Evolutionary conservation across 164 flowering plant species (phyloP), one percentile per base, ranked within the genome.

Genomic region (Litsea cubeba): DNA sequence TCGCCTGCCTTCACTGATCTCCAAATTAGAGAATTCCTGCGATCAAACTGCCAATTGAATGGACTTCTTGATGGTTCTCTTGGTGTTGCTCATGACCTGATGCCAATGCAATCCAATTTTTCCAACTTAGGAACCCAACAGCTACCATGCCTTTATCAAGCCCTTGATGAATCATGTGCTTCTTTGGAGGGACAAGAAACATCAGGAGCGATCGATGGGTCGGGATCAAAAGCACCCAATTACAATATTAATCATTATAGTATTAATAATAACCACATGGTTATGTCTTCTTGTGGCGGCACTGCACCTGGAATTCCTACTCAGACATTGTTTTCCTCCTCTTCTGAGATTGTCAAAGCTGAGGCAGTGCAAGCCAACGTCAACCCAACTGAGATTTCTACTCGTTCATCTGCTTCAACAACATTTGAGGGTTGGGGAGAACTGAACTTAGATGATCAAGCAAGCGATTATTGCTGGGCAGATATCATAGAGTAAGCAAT

Each of bases 391-490:
- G 74, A 35, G 57, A 67, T 73, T 24, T 81, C 79, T 4, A 40
- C 74, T 62, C 76, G 51, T 51, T 78, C 83, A 40, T 69, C 81
- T 15, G 57, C 84, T 20, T 79, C 85, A 51, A 63, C 79, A 62
- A 35, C 75, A n/a, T 83, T 81, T 76, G 88, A 88, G 3, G 71
- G 72, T 69, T 88, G 84, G 91, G 83, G 75, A 57, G 84, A 80
- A 25, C 76, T 86, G 54, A 74, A 72, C 32, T 49, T 85, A 35
- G 89, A 85, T 60, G 86, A 84, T 74, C 83, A 85, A 65, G 40
- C 78, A 23, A 68, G 77, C 72, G 83, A 73, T 30, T 75, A 78
- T 65, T 79, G 70, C 74, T 87, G 86, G 90, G 72, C 74, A 73
- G 81, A 87, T 68, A 63, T 85, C 51, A 71, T 87, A 40, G 76